Conservation (phyloP, 495 filamentous ascomycete species). For the Aspergillus homomorphus region DNA sequence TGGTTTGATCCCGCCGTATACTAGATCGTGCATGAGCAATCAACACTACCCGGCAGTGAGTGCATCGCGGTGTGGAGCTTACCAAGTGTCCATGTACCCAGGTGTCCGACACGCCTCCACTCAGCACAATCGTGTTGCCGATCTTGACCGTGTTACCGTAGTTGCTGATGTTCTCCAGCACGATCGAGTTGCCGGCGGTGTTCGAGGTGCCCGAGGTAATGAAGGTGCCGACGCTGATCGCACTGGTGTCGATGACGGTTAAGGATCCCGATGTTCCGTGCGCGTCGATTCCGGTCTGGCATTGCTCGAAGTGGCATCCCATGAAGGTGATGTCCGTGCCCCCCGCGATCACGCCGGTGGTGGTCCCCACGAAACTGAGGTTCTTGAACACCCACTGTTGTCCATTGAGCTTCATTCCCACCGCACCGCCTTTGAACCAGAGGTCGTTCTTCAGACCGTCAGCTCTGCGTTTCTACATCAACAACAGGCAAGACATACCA, state of each 20-base stretch:
- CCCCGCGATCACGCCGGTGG: slow-evolving; percentile 51
- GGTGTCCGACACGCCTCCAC: slow-evolving; percentile 23
- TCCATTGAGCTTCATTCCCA: slow-evolving; percentile 59
- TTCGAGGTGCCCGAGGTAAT: slow-evolving; percentile 21
- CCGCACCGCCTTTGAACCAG: slow-evolving; percentile 63
- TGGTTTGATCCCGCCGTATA: slow-evolving; percentile 16
- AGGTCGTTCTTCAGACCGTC: slow-evolving; percentile 36
- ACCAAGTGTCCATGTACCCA: slow-evolving; percentile 33
- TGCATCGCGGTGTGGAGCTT: background rate
- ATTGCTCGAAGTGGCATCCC: slow-evolving; percentile 30
- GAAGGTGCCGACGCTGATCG: slow-evolving; percentile 42
- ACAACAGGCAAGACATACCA: slow-evolving; percentile 12
- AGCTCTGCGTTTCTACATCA: background rate
- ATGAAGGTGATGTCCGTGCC: slow-evolving; percentile 28
- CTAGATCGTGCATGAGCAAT: slow-evolving; percentile 7
- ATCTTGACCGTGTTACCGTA: slow-evolving; percentile 24
- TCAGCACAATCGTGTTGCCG: slow-evolving; percentile 12
- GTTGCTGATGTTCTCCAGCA: slow-evolving; percentile 28
- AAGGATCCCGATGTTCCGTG: slow-evolving; percentile 44
- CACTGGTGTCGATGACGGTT: slow-evolving; percentile 41
- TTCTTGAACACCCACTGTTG: slow-evolving; percentile 73
- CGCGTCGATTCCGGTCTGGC: slow-evolving; percentile 28
- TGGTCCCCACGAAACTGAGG: slow-evolving; percentile 52
- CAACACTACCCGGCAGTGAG: background rate
- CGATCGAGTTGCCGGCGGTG: slow-evolving; percentile 26